Percentiles rank a stretch among this genome's conserved stretches.
These are phyloP conservation scores for Verticillium isaacii DNA, from an alignment of 2,329 filamentous ascomycete genomes.

Conservation along the genomic window DNA sequence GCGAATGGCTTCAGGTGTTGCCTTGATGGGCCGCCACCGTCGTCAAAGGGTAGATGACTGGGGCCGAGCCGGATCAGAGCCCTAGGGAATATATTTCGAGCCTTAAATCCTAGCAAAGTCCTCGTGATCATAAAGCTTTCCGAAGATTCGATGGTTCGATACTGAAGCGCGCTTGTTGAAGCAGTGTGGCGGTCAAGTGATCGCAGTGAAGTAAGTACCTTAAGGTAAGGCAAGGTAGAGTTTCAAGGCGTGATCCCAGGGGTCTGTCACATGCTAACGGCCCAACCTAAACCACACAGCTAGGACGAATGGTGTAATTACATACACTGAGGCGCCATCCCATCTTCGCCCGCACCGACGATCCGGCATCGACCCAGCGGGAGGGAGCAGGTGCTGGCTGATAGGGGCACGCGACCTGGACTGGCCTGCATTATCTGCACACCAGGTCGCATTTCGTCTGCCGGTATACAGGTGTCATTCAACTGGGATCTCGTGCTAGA, in stretches of 20 bases:
- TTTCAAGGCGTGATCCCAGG: neutral
- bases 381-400: neutral
- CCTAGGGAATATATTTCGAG: no score
- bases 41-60: no score
- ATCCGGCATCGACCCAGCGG: neutral
- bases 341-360: neutral
- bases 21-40: no score
- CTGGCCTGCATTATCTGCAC: neutral
- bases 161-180: neutral
- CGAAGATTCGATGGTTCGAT: neutral
- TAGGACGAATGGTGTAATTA: neutral
- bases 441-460: neutral
- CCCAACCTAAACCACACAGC: neutral
- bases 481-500: neutral
- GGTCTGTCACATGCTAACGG: neutral
- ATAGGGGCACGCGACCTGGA: slow-evolving; percentile 11
- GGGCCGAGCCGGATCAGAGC: no score
- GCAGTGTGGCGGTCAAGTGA: neutral
- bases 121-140: no score
- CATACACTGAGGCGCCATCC: neutral
- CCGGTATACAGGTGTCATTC: neutral
- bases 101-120: no score
- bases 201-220: neutral
- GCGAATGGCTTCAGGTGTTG: no score
- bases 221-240: no score